Base-by-base conservation (phyloP, 2,329 filamentous ascomycete species). In the Penicillium glabrum region DNA sequence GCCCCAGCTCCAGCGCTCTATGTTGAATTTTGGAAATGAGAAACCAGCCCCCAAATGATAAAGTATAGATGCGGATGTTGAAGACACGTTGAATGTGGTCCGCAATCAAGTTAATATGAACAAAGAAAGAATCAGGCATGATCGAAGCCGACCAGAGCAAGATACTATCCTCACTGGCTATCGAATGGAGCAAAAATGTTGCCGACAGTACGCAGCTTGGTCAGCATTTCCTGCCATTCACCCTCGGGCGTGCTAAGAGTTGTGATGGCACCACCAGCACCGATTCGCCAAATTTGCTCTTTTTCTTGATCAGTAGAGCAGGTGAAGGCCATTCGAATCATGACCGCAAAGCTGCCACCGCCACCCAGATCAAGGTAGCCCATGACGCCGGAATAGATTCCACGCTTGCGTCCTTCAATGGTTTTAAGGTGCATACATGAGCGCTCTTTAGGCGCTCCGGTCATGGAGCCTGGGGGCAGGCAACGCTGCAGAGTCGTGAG, bases 391-490 rank as follows among this genome's bases (percentile, higher is more conserved):
- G 91, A 91, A 75, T 97, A 97, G 50, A 97, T 75, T 31, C 91
- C 87, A 51, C 93, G 81, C 56, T 78, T 75, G 4, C 79, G 71
- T 19, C 75, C 76, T 74, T 96, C 93, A 43, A 96, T 82, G 3
- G 80, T 76, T 57, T 82, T 81, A 21, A 98, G 79, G 46, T 97
- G 83, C 78, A 96, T 88, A 72, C 93, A 97, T 61, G 89, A 93
- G 47, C 93, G 84, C 75, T 93, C 93, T 80, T 98, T 98, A 0
- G 93, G 95, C 0, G 93, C 93, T 7, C 95, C 95, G 2, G 93
- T 98, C 95, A 98, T 98, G 67, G 89, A 93, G 0, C 95, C 93
- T 0, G 95, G 92, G 0, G 95, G 93, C 1, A 98, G 81, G 47
- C 87, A 89, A 7, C 86, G 83, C 0, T 89, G 85, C 0, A 98